Percentiles rank a stretch among this genome's conserved stretches.
Conservation (phyloP, 2,329 filamentous ascomycete genomes). For the Calonectria hawksworthii region DNA sequence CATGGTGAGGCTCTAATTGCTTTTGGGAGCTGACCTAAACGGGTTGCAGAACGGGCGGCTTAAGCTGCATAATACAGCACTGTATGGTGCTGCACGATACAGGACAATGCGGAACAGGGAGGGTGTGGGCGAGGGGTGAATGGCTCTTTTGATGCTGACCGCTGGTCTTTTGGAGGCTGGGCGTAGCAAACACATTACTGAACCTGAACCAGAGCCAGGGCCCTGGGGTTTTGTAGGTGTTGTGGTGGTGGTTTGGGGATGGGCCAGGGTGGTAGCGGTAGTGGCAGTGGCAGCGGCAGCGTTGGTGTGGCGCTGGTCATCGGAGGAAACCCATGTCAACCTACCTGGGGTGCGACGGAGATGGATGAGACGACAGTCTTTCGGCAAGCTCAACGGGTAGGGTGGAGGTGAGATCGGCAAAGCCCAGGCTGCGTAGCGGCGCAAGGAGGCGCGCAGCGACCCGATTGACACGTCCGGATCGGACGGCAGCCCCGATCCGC, state of each 20-base stretch:
- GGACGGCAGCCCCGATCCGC: neutral
- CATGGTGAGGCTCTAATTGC: conserved; percentile 13
- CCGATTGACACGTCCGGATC: conserved; percentile 12
- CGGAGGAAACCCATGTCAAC: neutral
- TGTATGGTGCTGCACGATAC: conserved; percentile 1
- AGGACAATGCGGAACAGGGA: neutral
- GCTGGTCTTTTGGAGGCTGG: conserved; percentile 8
- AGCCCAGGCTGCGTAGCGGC: neutral
- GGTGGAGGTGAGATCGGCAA: conserved; percentile 1
- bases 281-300: neutral
- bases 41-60: conserved; percentile 3
- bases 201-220: conserved; percentile 16
- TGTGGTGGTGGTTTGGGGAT: conserved; percentile 9
- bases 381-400: neutral
- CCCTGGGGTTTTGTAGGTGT: conserved; percentile 14
- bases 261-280: neutral
- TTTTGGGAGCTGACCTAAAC: conserved; percentile 2
- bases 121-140: neutral
- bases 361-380: neutral
- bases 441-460: neutral
- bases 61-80: neutral
- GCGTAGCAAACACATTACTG: conserved; percentile 11
- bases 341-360: conserved; percentile 6
- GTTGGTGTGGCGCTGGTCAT: conserved; percentile 5
- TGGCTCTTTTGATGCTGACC: neutral